Base-by-base conservation (phyloP, 192 early-diverging fungal genomes). In the Coemansia nantahalensis region DNA sequence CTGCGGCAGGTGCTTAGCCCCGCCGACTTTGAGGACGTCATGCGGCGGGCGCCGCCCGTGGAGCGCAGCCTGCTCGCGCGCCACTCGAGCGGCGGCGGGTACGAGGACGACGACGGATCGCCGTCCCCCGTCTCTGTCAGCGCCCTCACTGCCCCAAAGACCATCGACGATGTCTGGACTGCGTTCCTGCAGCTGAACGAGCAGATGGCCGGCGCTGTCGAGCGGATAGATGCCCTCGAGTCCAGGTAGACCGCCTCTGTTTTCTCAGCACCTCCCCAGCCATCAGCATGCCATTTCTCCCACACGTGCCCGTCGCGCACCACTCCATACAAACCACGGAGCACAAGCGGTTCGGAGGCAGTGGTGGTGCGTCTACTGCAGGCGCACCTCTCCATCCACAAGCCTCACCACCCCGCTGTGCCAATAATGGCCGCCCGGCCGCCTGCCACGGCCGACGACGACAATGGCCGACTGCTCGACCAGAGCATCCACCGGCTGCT, bases 161-260 rank as follows among this genome's bases (percentile, higher is more conserved):
- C 62, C 11, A 32, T 62, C 15, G 63, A 65, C 17, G 69, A 73
- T 11, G 59, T 73, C 40, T 73, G 69, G 69, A 21, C 69, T 2
- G 62, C 63, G 11, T 73, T 58, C 33, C 31, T 73, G 45, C 17
- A 55, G 30, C 70, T 74, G 47, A 54, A 42, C 35, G 58, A 74
- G 54, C 57, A 65, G 51, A 32, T 74, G 7, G 62, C 70, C 23
- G 54, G 45, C 34, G 58, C 59, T 13, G 28, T 45, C 16, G 50
- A 66, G 36, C 48, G 70, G 24, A 62, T 74, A 10, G 40, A 42
- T 6, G 32, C 36, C 8, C 51, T 74, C 13, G 70, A 74, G 36
- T 30, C 41, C 21, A 36, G 30, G 16, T 31, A 39, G 21, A 28
- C 3, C 12, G 11, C 22, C 11, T 43, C 19, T 40, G 4, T 21